phyloP scores from a whole-genome alignment of 2,329 filamentous ascomycete species.

The Epichloe brachyelytri region DNA sequence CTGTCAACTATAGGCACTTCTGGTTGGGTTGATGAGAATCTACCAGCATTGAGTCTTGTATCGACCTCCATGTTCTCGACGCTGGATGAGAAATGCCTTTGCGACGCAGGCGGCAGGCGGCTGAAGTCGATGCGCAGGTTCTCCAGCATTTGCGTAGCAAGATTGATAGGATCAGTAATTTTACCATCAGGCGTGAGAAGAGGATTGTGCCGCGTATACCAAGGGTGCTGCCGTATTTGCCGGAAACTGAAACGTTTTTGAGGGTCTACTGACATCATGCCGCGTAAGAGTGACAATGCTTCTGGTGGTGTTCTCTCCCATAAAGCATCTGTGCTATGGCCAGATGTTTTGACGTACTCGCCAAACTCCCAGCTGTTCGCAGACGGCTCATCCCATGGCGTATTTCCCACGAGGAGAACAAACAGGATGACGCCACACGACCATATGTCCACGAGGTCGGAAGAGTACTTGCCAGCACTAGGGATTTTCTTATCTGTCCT shows the following conservation, averaged over 20 bases:
- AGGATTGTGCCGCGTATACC: constrained; percentile 77
- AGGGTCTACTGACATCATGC: constrained; percentile 80
- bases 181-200: constrained; percentile 63
- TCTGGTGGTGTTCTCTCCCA: constrained; percentile 68
- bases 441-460: constrained; percentile 87
- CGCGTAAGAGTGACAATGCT: constrained; percentile 70
- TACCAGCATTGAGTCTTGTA: constrained; percentile 26
- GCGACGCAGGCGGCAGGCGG: constrained; percentile 45
- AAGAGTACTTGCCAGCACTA: constrained; percentile 49
- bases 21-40: constrained; percentile 73
- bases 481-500: constrained; percentile 32
- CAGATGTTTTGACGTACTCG: constrained; percentile 69
- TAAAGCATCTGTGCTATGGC: constrained; percentile 71
- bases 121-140: constrained; percentile 80
- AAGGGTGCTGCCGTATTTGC: constrained; percentile 80
- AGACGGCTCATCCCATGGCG: constrained; percentile 92
- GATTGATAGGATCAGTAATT: constrained; percentile 62
- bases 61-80: constrained; percentile 61
- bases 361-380: constrained; percentile 77
- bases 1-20: constrained; percentile 63
- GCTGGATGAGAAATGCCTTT: constrained; percentile 15
- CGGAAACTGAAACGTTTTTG: constrained; percentile 69
- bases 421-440: constrained; percentile 97
- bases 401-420: constrained; percentile 88
- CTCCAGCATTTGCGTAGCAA: constrained; percentile 94